Evolutionary conservation across 1,284 basidiomycete species (phyloP), one percentile per base, ranked within the genome.

Genomic region (Dichomitus squalens): DNA sequence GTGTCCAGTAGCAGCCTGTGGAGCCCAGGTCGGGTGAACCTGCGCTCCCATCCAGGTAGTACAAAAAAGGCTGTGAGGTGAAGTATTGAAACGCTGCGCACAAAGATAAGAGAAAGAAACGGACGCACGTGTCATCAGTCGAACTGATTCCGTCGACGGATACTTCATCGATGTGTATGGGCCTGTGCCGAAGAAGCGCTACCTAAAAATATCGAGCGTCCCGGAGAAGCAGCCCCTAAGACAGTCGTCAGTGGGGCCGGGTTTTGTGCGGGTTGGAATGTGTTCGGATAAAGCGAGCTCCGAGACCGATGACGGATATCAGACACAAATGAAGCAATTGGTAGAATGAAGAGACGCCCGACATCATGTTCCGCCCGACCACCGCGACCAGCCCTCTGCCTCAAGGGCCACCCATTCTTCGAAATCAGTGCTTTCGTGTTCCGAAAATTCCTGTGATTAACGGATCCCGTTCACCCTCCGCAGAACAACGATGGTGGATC

Each of bases 301-400:
- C n/a, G n/a, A n/a, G 60, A 4, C 71, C n/a, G n/a, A n/a, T 72
- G 4, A 18, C 25, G n/a, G n/a, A n/a, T n/a, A n/a, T 47, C 11
- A 34, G 29, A 1, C 3, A n/a, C 3, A 20, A 33, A 2, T n/a
- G 8, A 31, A n/a, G 11, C 35, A n/a, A n/a, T n/a, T n/a, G n/a
- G n/a, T n/a, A n/a, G n/a, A n/a, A 5, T 16, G 18, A 7, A 44
- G 11, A 43, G 0, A 33, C 74, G 57, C 46, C 79, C 76, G 55
- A 78, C 72, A 59, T 60, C 27, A 76, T 58, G 44, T 82, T 79
- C 61, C 76, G 71, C 3, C 81, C 81, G 8, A 82, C 80, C 49
- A 71, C 71, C 2, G 75, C 1, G 63, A 62, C 77, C 77, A 79
- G 2, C 75, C 77, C 3, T 56, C 64, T 0, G 72, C 75, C 11